Evolutionary conservation across 2,329 filamentous ascomycete genomes (phyloP).

Genomic region (Curvularia sp.): DNA sequence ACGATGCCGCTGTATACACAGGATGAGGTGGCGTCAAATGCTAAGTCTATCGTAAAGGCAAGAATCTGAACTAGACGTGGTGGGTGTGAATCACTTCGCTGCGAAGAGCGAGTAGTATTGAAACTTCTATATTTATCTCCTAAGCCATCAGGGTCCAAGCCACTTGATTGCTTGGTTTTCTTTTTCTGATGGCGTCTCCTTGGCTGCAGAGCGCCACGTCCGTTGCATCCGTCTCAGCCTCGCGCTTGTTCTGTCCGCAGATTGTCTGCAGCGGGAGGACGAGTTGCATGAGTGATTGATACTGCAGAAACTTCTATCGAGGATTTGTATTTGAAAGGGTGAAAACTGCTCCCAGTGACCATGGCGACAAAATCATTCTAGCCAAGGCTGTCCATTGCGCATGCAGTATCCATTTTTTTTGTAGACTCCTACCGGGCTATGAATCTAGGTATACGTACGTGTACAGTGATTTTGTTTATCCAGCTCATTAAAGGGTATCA

Average conservation of each 20-base stretch:
- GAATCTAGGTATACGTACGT: too few species aligned
- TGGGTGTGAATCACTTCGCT: neutral
- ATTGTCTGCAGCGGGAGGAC: too few species aligned
- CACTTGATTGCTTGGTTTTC: neutral
- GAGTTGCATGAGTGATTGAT: too few species aligned
- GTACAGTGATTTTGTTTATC: neutral
- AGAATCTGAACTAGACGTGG: neutral
- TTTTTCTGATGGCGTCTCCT: neutral
- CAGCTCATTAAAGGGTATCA: neutral
- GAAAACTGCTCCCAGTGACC: neutral
- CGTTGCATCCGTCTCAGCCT: too few species aligned
- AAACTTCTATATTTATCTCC: neutral
- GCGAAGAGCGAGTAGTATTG: neutral
- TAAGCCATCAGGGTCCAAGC: neutral
- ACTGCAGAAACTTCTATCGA: too few species aligned
- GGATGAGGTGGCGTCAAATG: neutral
- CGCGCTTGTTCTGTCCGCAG: too few species aligned
- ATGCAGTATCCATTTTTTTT: too few species aligned
- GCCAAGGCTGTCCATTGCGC: too few species aligned
- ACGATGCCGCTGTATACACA: conserved; percentile 40
- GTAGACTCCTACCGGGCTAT: too few species aligned
- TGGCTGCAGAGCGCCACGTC: neutral
- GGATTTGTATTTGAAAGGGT: neutral
- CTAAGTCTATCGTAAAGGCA: neutral
- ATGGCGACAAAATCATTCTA: neutral